Percentiles rank a stretch among this genome's conserved stretches.
Evolutionary conservation across 495 filamentous ascomycete genomes (phyloP).

Genomic region (Penicillium coffeae): DNA sequence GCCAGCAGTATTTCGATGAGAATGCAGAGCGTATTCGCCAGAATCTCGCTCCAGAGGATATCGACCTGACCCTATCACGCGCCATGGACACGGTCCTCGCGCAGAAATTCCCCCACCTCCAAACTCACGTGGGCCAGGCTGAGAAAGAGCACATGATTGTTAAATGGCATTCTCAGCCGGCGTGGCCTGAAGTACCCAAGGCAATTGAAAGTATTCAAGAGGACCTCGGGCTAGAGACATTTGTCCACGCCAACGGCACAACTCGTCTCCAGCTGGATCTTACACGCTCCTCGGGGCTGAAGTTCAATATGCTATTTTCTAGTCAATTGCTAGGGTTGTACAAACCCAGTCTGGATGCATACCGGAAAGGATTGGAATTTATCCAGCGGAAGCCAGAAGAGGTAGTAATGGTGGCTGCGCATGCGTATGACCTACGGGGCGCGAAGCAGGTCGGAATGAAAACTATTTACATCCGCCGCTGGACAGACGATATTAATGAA

Average conservation of each 20-base stretch:
- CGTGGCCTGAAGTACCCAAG: conserved; percentile 44
- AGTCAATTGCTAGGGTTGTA: conserved; percentile 47
- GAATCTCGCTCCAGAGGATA: conserved; percentile 40
- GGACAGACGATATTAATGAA: conserved; percentile 52
- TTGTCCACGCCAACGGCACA: conserved; percentile 54
- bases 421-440: conserved; percentile 50
- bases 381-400: conserved; percentile 42
- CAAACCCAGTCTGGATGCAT: conserved; percentile 44
- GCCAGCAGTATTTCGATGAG: conserved; percentile 42
- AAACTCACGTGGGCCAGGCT: conserved; percentile 21
- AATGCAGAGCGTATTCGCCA: conserved; percentile 33
- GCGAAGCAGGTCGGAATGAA: conserved; percentile 44
- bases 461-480: conserved; percentile 49
- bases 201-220: conserved; percentile 27
- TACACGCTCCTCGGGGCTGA: conserved; percentile 40
- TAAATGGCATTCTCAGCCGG: conserved; percentile 43
- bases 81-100: conserved; percentile 32
- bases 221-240: conserved; percentile 25
- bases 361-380: conserved; percentile 41
- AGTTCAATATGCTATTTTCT: conserved; percentile 51
- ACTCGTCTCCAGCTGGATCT: conserved; percentile 54
- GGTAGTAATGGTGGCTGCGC: conserved; percentile 51
- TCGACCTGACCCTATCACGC: conserved; percentile 43
- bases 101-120: conserved; percentile 17
- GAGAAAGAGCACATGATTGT: conserved; percentile 15